These are phyloP conservation scores for Artemisia annua DNA, from an alignment of 129 eudicot species.

Conservation along the genomic window DNA sequence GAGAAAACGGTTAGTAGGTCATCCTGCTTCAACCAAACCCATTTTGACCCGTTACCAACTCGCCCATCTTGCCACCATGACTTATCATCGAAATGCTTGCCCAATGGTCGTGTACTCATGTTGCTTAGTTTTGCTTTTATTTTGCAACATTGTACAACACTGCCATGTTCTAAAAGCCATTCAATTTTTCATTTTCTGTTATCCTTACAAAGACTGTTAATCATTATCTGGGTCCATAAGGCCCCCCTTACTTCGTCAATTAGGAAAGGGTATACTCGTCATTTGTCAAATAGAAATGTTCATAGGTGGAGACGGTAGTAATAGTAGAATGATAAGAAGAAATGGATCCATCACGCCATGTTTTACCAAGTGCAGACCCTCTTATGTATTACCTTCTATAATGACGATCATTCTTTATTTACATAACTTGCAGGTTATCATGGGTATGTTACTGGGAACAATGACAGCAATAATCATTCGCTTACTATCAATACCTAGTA, in stretches of 20 bases:
- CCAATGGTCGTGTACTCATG: not conserved
- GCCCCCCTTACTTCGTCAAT: too few species aligned
- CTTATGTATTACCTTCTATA: too few species aligned
- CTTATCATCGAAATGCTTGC: not conserved
- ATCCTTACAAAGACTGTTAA: too few species aligned
- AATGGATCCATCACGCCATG: too few species aligned
- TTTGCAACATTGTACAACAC: not conserved
- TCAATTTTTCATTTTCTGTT: not conserved
- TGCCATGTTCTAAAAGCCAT: not conserved
- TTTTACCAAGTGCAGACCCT: too few species aligned
- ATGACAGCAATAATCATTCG: constrained; percentile 46
- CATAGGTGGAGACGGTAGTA: too few species aligned
- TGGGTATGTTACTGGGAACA: constrained; percentile 64
- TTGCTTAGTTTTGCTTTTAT: not conserved
- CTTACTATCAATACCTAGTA: constrained; percentile 31
- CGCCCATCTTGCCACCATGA: too few species aligned
- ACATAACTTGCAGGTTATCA: constrained; percentile 51
- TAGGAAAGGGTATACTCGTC: constrained; percentile 2
- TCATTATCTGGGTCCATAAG: not conserved
- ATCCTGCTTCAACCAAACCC: not conserved
- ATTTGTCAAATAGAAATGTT: not conserved
- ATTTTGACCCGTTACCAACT: too few species aligned
- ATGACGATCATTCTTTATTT: not conserved
- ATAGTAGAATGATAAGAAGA: too few species aligned
- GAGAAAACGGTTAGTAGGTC: too few species aligned